These are phyloP conservation scores for Rehmannia glutinosa DNA, from an alignment of 257 asterid species.

Conservation along the genomic window DNA sequence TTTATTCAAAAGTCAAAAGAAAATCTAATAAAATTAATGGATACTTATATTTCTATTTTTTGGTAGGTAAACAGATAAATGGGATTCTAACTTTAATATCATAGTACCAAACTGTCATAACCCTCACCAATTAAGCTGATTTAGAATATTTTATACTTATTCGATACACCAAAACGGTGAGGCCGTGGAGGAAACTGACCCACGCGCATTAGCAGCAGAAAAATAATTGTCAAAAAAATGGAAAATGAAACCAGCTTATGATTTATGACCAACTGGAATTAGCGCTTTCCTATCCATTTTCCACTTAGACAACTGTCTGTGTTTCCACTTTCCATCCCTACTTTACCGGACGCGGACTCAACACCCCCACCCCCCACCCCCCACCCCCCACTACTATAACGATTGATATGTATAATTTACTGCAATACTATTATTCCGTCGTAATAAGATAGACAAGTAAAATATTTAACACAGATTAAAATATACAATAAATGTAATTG, in stretches of 20 bases:
- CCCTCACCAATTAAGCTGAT: slow-evolving; percentile 3
- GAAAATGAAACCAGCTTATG: background rate
- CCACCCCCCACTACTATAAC: too few species aligned
- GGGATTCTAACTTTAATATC: slow-evolving; percentile 7
- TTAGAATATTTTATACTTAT: background rate
- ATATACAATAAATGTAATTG: too few species aligned
- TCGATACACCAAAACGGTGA: background rate
- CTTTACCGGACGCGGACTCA: slow-evolving; percentile 20
- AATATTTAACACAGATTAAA: too few species aligned
- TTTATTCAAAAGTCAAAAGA: background rate
- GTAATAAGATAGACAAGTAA: too few species aligned
- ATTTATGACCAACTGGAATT: slow-evolving; percentile 16
- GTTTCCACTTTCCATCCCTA: background rate
- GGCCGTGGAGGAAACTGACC: slow-evolving; percentile 1
- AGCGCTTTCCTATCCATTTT: slow-evolving; percentile 8
- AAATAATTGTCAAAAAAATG: background rate
- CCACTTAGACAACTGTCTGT: slow-evolving; percentile 14
- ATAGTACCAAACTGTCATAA: slow-evolving; percentile 19
- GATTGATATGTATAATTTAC: too few species aligned
- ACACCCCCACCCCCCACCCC: background rate
- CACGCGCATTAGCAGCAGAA: slow-evolving; percentile 26
- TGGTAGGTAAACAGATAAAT: background rate
- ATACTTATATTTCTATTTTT: background rate
- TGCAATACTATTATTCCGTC: too few species aligned
- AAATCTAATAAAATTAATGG: background rate